Conservation (phyloP, 2,329 filamentous ascomycete genomes). For the Pestalotiopsis sp. region DNA sequence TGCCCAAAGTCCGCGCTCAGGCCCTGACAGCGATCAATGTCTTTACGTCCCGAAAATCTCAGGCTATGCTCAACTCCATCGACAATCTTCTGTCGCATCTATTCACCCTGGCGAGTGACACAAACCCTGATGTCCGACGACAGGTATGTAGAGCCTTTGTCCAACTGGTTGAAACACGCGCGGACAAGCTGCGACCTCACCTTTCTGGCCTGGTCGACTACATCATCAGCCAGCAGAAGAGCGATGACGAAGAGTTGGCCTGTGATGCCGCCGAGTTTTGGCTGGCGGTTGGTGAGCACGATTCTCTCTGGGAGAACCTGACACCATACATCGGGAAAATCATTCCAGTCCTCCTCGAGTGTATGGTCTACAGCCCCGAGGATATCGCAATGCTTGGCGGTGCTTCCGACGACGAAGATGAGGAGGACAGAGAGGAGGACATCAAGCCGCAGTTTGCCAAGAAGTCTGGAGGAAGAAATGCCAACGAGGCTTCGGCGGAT, state of each 20-base stretch:
- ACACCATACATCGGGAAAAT: constrained; percentile 81
- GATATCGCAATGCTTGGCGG: constrained; percentile 85
- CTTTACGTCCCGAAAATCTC: constrained; percentile 83
- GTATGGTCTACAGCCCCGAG: constrained; percentile 96
- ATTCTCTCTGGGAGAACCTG: constrained; percentile 75
- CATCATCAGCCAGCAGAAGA: constrained; percentile 86
- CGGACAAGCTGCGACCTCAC: constrained; percentile 88
- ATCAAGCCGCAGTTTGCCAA: constrained; percentile 93
- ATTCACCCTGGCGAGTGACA: constrained; percentile 79
- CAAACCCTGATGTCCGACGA: constrained; percentile 79
- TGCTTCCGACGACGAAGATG: constrained; percentile 86
- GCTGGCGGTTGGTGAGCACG: constrained; percentile 89
- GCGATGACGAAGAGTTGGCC: constrained; percentile 85
- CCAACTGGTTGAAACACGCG: constrained; percentile 85
- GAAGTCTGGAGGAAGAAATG: constrained; percentile 59
- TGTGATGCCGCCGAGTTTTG: constrained; percentile 97
- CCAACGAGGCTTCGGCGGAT: constrained; percentile 53
- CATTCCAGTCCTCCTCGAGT: constrained; percentile 86
- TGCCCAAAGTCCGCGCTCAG: constrained; percentile 76
- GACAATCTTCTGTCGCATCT: constrained; percentile 82
- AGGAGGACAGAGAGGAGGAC: constrained; percentile 87
- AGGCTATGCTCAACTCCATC: constrained; percentile 79
- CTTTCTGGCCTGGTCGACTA: constrained; percentile 89
- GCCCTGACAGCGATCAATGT: constrained; percentile 88
- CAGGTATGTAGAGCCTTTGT: constrained; percentile 95